These are phyloP conservation scores for Colletotrichum orbiculare DNA, from an alignment of 2,329 filamentous ascomycete species.

Conservation along the genomic window DNA sequence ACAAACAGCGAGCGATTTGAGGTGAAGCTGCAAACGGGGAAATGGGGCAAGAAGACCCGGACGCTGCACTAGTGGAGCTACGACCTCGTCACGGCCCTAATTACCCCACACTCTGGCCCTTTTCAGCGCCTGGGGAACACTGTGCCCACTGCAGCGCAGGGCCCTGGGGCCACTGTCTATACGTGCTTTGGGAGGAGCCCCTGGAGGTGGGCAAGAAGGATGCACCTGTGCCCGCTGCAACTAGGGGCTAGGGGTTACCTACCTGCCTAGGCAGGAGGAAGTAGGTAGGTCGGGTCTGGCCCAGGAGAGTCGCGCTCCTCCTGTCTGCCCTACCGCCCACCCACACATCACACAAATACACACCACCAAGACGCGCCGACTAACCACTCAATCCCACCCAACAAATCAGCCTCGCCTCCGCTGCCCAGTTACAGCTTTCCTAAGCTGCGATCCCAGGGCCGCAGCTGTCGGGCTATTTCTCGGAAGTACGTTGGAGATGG, in stretches of 20 bases:
- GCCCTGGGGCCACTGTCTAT: too few relatives aligned
- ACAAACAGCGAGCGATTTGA: neutral
- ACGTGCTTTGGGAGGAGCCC: conserved; percentile 7
- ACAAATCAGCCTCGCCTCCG: neutral
- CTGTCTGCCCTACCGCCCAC: neutral
- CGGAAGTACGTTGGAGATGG: conserved; percentile 20
- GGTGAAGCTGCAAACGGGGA: conserved; percentile 17
- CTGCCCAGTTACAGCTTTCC: neutral
- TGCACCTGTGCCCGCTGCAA: neutral
- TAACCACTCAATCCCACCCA: neutral
- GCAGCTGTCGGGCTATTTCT: conserved; percentile 29
- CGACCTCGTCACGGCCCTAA: conserved; percentile 1
- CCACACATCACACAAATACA: neutral
- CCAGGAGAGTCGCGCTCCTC: neutral
- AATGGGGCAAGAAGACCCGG: conserved; percentile 33
- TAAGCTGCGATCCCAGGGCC: neutral
- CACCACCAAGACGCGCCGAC: neutral
- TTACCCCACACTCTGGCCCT: conserved; percentile 32
- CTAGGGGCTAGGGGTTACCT: neutral
- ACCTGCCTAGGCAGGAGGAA: neutral
- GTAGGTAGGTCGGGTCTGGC: neutral
- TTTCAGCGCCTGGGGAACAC: conserved; percentile 9
- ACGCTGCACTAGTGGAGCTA: conserved; percentile 11
- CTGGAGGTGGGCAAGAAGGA: neutral
- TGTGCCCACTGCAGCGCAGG: too few relatives aligned